These are phyloP conservation scores for Ophiostoma piceae DNA, from an alignment of 2,329 filamentous ascomycete genomes.

Conservation along the genomic window DNA sequence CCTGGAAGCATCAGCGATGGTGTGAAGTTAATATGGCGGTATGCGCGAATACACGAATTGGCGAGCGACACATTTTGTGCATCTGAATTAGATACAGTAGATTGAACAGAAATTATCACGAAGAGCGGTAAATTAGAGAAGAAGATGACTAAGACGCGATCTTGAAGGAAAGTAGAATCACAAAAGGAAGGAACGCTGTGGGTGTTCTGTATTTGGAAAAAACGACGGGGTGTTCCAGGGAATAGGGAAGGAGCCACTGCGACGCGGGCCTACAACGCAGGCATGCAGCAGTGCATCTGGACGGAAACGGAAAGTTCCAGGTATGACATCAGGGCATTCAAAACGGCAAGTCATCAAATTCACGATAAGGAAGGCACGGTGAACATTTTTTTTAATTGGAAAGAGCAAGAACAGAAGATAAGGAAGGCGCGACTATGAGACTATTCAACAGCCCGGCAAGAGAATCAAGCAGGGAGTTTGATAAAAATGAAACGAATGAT, in stretches of 20 bases:
- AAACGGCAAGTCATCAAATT: not conserved
- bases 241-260: conserved; percentile 3
- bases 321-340: conserved; percentile 6
- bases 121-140: too few relatives aligned
- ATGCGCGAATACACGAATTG: not conserved
- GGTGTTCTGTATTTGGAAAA: not conserved
- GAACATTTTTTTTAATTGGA: not conserved
- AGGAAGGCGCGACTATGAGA: too few relatives aligned
- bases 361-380: not conserved
- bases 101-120: too few relatives aligned
- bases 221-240: not conserved
- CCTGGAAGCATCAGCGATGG: not conserved
- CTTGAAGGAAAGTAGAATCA: not conserved
- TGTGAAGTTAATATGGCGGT: not conserved
- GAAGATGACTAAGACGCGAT: not conserved
- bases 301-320: not conserved
- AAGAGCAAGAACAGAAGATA: not conserved
- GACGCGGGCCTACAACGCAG: not conserved
- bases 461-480: too few relatives aligned
- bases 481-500: too few relatives aligned
- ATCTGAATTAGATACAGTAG: too few relatives aligned
- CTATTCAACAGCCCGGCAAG: too few relatives aligned
- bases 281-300: not conserved
- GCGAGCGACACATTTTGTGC: not conserved
- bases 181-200: not conserved